Evolutionary conservation across 331 rosid genomes (phyloP), one percentile per base, ranked within the genome.

Genomic region (Phaseolus coccineus): DNA sequence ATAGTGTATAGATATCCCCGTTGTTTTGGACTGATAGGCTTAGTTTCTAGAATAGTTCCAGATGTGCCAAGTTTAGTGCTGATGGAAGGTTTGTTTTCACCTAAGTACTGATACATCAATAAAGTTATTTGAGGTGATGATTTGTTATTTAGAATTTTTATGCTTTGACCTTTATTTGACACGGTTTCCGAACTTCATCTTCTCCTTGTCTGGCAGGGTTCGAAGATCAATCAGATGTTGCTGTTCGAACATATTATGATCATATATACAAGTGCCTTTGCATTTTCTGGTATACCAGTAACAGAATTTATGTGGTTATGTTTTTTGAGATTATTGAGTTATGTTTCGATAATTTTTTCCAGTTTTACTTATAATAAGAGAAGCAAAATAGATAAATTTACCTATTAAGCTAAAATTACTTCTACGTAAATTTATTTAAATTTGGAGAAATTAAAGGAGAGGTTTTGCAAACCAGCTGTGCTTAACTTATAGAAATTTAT

Each of bases 11-110:
- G 8, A 10, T 59, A 47, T n/a, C 69, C 1, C 19, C 15, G 25
- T 47, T 33, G 66, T 59, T 72, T 73, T 80, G 69, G 70, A 69
- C 89, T 93, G 85, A 87, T 84, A 68, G 75, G 73, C 86, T 87
- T 69, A 88, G 79, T 72, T 89, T 90, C 86, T 88, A 94, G 97
- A 94, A 92, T 89, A 84, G 91, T 81, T 97, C 90, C 86, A 92
- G 98, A 87, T 94, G 97, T 89, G 96, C 97, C 55, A 86, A 89
- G 80, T 94, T 92, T 88, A 91, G 97, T 84, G 90, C 90, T 58
- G 97, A 94, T 58, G 97, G 98, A 84, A 88, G 84, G 81, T 89
- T 88, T 89, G 89, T 92, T 70, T 96, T 96, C 71, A 88, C 97
- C 2, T 97, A 84, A 92, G 98, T 85, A 89, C 98, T 22, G 97